Percentiles rank a stretch among this genome's conserved stretches.
Conservation (phyloP, 1,284 basidiomycete species). For the Trichosporon faecale region DNA sequence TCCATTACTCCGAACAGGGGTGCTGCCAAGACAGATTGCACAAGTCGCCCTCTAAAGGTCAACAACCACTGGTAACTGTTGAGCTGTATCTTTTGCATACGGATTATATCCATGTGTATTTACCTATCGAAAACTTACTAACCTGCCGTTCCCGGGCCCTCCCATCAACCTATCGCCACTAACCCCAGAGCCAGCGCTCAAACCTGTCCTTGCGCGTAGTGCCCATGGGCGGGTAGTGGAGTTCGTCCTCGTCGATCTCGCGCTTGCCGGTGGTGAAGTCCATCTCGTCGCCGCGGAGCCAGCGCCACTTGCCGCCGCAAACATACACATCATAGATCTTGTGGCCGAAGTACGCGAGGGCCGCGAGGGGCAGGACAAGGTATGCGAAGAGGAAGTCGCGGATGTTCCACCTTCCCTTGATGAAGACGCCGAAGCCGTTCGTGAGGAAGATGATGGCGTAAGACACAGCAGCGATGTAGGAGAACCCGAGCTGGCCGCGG, state of each 20-base stretch:
- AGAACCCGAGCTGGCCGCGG: neutral
- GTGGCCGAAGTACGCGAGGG: constrained; percentile 9
- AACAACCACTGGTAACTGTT: too few relatives aligned
- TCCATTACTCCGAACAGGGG: too few relatives aligned
- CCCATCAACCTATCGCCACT: neutral
- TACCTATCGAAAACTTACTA: neutral
- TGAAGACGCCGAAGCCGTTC: constrained; percentile 32
- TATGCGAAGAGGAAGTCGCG: constrained; percentile 29
- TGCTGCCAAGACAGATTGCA: too few relatives aligned
- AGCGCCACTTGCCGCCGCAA: neutral
- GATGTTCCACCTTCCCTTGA: constrained; percentile 24
- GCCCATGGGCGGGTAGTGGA: constrained; percentile 9
- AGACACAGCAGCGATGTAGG: constrained; percentile 19
- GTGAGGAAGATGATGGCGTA: constrained; percentile 29
- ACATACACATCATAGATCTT: neutral
- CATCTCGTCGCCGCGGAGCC: constrained; percentile 14
- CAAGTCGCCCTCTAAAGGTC: too few relatives aligned
- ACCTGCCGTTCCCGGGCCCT: too few relatives aligned
- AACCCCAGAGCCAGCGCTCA: constrained; percentile 18
- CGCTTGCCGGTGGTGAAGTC: constrained; percentile 13
- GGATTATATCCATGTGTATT: neutral
- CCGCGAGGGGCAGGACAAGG: constrained; percentile 18
- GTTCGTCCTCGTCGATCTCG: constrained; percentile 14
- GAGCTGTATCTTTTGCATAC: neutral
- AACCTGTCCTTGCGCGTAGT: neutral